Conservation (phyloP, 352 stramenopile genomes). For the Phytophthora uliginosa region DNA sequence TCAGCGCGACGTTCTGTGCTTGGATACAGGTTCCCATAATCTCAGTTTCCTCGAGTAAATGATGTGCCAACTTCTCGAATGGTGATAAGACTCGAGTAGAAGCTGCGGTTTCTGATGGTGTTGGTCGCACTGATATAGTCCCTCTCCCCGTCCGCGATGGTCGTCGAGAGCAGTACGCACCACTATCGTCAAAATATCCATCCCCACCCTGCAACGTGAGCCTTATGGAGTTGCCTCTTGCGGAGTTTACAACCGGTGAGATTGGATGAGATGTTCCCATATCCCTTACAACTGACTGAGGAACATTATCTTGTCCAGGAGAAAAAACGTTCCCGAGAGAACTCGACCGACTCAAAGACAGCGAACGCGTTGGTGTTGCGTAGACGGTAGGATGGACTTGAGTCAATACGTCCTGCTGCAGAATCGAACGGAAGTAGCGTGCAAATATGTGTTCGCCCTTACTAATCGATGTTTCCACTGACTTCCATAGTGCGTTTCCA, state of each 20-base stretch:
- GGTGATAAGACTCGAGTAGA: conserved; percentile 43
- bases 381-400: conserved; percentile 17
- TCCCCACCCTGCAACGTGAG: neutral
- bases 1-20: conserved; percentile 67
- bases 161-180: conserved; percentile 12
- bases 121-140: neutral
- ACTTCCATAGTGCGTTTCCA: conserved; percentile 62
- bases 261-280: conserved; percentile 15
- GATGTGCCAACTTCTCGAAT: conserved; percentile 77
- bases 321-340: conserved; percentile 36
- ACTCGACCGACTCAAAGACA: conserved; percentile 18
- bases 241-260: conserved; percentile 7
- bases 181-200: conserved; percentile 36
- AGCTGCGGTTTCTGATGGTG: neutral
- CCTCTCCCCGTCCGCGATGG: conserved; percentile 8
- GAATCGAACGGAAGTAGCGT: conserved; percentile 74
- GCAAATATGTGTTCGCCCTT: conserved; percentile 80
- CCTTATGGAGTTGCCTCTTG: conserved; percentile 6
- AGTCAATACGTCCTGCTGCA: conserved; percentile 53
- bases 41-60: conserved; percentile 81
- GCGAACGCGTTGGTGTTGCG: conserved; percentile 8
- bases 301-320: conserved; percentile 33
- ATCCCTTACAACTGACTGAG: conserved; percentile 32
- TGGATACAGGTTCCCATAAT: conserved; percentile 73
- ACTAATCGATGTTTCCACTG: conserved; percentile 60